Evolutionary conservation across 1,284 basidiomycete genomes (phyloP).

Genomic region (Fomitopsis pinicola): DNA sequence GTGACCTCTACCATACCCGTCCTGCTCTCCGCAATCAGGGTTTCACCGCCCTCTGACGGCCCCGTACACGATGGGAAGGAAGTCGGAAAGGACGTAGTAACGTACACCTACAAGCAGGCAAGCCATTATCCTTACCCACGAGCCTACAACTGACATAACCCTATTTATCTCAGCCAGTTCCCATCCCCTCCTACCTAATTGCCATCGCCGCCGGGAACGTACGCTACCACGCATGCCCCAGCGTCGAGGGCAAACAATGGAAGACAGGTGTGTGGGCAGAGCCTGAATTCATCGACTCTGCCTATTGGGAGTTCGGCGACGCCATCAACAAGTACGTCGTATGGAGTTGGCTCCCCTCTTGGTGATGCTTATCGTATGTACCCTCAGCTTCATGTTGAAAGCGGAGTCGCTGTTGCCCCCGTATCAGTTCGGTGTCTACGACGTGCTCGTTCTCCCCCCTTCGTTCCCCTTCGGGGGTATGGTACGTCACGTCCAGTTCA

Average conservation of each 20-base stretch:
- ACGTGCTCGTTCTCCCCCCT: constrained; percentile 88
- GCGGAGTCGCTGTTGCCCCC: constrained; percentile 74
- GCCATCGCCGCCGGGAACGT: constrained; percentile 87
- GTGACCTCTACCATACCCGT: constrained; percentile 78
- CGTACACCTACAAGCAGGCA: constrained; percentile 70
- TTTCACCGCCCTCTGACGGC: constrained; percentile 66
- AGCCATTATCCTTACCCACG: constrained; percentile 11
- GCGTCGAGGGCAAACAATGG: constrained; percentile 65
- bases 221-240: constrained; percentile 65
- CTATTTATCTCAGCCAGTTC: constrained; percentile 52
- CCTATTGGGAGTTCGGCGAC: constrained; percentile 86
- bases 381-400: constrained; percentile 61
- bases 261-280: constrained; percentile 87
- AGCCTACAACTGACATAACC: background rate
- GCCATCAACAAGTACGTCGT: constrained; percentile 65
- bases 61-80: constrained; percentile 62
- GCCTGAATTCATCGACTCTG: constrained; percentile 75
- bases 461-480: constrained; percentile 93
- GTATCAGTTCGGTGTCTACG: constrained; percentile 90
- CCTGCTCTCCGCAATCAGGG: constrained; percentile 80
- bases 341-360: background rate
- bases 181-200: constrained; percentile 84
- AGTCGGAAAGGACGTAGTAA: constrained; percentile 66
- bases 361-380: background rate
- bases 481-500: constrained; percentile 35